A percentile compares a stretch with the other conserved stretches of the same genome.
These are phyloP conservation scores for Cercospora citrullina DNA, from an alignment of 2,329 filamentous ascomycete species.

Conservation along the genomic window DNA sequence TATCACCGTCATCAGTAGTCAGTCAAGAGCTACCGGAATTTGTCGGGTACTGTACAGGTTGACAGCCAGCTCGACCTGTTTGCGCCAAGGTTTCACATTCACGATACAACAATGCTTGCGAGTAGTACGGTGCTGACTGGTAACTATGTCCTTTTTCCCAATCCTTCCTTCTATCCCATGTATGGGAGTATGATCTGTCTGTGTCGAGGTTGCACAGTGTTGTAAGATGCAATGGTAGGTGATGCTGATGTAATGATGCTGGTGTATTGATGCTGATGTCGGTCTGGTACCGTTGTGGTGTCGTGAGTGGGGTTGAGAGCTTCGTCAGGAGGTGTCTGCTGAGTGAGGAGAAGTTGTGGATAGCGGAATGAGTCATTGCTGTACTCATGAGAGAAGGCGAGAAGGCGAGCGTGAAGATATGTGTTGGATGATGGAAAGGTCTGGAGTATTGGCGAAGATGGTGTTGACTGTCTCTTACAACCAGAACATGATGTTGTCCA, in stretches of 20 bases:
- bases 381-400: background rate
- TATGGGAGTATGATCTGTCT: background rate
- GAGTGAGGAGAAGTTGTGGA: background rate
- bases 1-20: background rate
- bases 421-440: background rate
- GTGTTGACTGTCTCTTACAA: conserved; percentile 12
- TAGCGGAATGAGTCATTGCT: background rate
- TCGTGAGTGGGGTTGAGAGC: background rate
- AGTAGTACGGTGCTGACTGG: background rate
- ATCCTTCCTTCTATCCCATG: background rate
- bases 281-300: background rate
- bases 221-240: background rate
- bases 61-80: background rate
- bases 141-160: background rate
- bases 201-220: background rate
- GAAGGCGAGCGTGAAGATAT: background rate
- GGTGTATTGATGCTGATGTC: background rate
- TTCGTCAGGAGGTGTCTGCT: background rate
- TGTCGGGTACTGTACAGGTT: background rate
- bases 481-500: conserved; percentile 38
- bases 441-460: background rate
- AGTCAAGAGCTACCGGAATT: background rate
- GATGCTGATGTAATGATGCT: background rate
- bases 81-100: background rate
- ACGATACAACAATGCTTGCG: background rate